These are phyloP conservation scores for Aureobasidium leucospermi DNA, from an alignment of 2,329 filamentous ascomycete genomes.

Conservation along the genomic window DNA sequence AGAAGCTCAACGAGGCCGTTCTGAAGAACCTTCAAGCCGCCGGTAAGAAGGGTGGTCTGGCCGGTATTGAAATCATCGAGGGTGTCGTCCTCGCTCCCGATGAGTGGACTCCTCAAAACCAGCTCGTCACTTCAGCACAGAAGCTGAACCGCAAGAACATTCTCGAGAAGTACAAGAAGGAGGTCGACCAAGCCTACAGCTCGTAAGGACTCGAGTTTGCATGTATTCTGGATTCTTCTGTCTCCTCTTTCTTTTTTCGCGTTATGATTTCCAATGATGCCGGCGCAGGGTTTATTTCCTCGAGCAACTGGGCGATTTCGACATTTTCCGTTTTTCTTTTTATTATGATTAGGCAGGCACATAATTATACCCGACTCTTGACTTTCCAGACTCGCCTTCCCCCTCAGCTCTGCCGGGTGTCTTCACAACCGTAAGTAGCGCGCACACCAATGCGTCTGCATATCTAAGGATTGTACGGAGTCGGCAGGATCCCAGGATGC, in stretches of 20 bases:
- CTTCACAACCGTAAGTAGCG: no score
- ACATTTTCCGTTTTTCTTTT: neutral
- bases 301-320: constrained; percentile 8
- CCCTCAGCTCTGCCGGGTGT: no score
- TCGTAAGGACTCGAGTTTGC: neutral
- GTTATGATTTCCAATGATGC: constrained; percentile 5
- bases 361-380: constrained; percentile 15
- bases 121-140: constrained; percentile 45
- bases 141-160: constrained; percentile 47
- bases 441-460: no score
- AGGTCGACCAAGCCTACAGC: constrained; percentile 41
- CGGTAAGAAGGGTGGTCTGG: constrained; percentile 60
- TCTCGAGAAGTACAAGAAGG: constrained; percentile 44
- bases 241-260: neutral
- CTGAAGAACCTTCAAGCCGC: constrained; percentile 62
- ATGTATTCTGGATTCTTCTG: neutral
- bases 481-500: no score
- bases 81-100: constrained; percentile 74
- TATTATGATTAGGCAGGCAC: constrained; percentile 7
- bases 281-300: neutral
- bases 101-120: constrained; percentile 80
- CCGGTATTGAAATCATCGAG: constrained; percentile 64
- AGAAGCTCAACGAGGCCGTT: constrained; percentile 57
- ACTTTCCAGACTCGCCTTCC: neutral
- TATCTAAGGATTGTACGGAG: no score